Evolutionary conservation across 495 filamentous ascomycete species (phyloP).

Genomic region (Tuber magnatum): DNA sequence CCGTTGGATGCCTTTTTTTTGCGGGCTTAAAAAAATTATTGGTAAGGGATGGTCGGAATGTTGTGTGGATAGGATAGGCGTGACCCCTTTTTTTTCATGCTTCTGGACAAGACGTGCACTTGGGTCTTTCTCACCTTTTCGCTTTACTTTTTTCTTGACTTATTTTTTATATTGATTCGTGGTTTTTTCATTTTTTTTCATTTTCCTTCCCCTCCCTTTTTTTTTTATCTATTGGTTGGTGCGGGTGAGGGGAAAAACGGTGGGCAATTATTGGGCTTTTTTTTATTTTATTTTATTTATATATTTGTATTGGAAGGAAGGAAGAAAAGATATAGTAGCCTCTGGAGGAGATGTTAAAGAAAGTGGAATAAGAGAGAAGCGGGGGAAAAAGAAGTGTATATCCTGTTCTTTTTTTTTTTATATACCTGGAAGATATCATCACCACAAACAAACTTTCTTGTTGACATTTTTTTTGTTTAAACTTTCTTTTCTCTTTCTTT

Average conservation of each 20-base stretch:
- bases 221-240: neutral
- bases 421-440: slow-evolving; percentile 2
- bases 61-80: neutral
- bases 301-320: slow-evolving; percentile 5
- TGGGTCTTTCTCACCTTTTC: slow-evolving; percentile 27
- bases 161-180: slow-evolving; percentile 26
- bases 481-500: neutral
- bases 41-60: neutral
- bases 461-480: slow-evolving; percentile 8
- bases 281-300: slow-evolving; percentile 14
- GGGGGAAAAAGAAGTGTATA: neutral
- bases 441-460: slow-evolving; percentile 5
- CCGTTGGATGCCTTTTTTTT: slow-evolving; percentile 44
- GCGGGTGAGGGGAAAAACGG: neutral
- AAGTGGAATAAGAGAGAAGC: neutral
- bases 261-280: slow-evolving; percentile 6
- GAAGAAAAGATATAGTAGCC: neutral
- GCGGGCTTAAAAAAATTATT: slow-evolving; percentile 16
- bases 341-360: slow-evolving; percentile 2
- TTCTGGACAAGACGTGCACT: slow-evolving; percentile 28
- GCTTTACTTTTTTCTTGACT: slow-evolving; percentile 29
- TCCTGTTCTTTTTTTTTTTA: neutral
- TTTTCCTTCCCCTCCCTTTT: neutral
- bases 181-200: neutral
- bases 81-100: slow-evolving; percentile 26